Evolutionary conservation across 2,329 filamentous ascomycete species (phyloP).

Genomic region (Metarhizium robertsii): DNA sequence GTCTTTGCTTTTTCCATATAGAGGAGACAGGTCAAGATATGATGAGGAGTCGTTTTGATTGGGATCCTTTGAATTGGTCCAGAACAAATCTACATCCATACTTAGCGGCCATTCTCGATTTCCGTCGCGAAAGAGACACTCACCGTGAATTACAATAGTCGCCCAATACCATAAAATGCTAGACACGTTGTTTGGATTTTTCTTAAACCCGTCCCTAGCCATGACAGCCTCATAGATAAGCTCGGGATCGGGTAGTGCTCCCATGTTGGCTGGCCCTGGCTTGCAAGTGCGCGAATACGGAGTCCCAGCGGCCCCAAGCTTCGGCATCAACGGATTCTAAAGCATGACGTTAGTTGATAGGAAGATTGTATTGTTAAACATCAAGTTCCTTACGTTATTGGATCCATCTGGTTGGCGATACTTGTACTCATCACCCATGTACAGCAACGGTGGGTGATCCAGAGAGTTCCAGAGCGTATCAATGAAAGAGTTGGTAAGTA

Average conservation of each 20-base stretch:
- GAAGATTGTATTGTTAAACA: neutral
- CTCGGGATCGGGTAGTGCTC: conserved; percentile 57
- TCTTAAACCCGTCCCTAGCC: conserved; percentile 37
- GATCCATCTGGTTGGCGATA: conserved; percentile 65
- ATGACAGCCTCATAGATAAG: conserved; percentile 55
- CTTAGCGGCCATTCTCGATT: neutral
- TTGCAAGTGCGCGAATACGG: conserved; percentile 57
- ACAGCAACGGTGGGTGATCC: conserved; percentile 62
- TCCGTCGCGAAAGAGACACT: conserved; percentile 3
- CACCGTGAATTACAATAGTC: conserved; percentile 63
- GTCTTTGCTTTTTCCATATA: conserved; percentile 60
- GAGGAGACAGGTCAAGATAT: conserved; percentile 61
- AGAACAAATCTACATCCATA: conserved; percentile 49
- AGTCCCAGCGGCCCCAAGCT: conserved; percentile 57
- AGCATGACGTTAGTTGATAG: neutral
- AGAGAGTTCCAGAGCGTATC: conserved; percentile 61
- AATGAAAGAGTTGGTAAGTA: conserved; percentile 60
- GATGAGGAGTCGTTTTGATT: conserved; percentile 58
- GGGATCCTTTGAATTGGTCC: conserved; percentile 53
- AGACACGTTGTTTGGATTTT: conserved; percentile 63
- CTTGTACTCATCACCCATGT: conserved; percentile 50
- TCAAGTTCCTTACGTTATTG: conserved; percentile 41
- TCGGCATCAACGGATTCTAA: conserved; percentile 55
- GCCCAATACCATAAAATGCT: conserved; percentile 66
- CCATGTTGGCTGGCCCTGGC: conserved; percentile 48